These are phyloP conservation scores for Eremothecium cymbalariae DNA, from an alignment of 1,139 yeast genomes.

Conservation along the genomic window DNA sequence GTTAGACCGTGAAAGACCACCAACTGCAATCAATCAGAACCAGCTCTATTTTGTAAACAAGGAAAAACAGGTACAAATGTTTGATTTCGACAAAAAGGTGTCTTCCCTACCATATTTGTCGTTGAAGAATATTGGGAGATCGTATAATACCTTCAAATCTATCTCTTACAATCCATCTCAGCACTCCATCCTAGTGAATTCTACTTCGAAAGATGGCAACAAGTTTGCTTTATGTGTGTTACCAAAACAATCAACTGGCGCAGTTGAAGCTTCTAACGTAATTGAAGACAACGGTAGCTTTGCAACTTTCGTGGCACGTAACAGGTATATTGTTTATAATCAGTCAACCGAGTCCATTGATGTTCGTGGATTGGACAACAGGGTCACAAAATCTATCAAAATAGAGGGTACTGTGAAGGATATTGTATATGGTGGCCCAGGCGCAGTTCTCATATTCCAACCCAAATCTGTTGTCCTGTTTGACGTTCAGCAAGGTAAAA, in stretches of 20 bases:
- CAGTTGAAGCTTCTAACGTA: conserved; percentile 77
- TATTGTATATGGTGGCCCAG: conserved; percentile 73
- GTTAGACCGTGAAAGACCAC: conserved; percentile 95
- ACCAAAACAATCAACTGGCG: conserved; percentile 87
- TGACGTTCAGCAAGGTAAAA: conserved; percentile 90
- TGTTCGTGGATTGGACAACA: conserved; percentile 75
- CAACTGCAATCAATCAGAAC: conserved; percentile 63
- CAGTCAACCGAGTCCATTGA: conserved; percentile 59
- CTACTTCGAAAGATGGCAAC: conserved; percentile 55
- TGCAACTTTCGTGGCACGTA: conserved; percentile 89
- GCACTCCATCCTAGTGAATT: conserved; percentile 73
- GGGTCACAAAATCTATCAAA: conserved; percentile 71
- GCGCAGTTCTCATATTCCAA: conserved; percentile 71
- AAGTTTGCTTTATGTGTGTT: conserved; percentile 67
- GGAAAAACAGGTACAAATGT: conserved; percentile 79
- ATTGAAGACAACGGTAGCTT: conserved; percentile 75
- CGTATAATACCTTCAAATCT: conserved; percentile 80
- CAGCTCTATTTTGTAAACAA: conserved; percentile 67
- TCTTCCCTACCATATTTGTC: conserved; percentile 74
- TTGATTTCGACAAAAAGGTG: conserved; percentile 53
- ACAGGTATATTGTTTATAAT: conserved; percentile 78
- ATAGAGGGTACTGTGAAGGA: conserved; percentile 67
- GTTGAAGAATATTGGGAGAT: conserved; percentile 72
- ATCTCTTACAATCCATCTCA: conserved; percentile 91
- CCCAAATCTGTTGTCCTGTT: conserved; percentile 64